Percentiles rank a stretch among this genome's conserved stretches.
These are phyloP conservation scores for Aspergillus bombycis DNA, from an alignment of 2,329 filamentous ascomycete genomes.

Conservation along the genomic window DNA sequence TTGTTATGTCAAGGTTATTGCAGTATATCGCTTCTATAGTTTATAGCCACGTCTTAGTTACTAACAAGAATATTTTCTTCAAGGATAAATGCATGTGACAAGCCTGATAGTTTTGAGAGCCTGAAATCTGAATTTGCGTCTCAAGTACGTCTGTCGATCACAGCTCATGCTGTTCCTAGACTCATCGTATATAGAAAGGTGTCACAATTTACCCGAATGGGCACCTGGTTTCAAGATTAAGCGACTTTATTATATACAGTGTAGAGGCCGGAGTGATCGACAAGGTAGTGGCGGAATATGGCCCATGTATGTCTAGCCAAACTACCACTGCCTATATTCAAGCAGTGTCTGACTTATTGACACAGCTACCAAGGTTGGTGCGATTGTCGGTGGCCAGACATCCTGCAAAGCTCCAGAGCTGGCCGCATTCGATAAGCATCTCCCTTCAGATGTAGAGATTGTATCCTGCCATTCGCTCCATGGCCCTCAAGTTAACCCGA, in stretches of 20 bases:
- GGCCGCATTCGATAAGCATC: slow-evolving; percentile 83
- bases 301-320: slow-evolving; percentile 73
- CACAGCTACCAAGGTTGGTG: slow-evolving; percentile 87
- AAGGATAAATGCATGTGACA: slow-evolving; percentile 95
- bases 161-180: slow-evolving; percentile 38
- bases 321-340: slow-evolving; percentile 7
- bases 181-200: slow-evolving; percentile 66
- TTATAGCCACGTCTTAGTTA: slow-evolving; percentile 16
- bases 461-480: slow-evolving; percentile 96
- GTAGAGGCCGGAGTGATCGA: slow-evolving; percentile 93
- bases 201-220: slow-evolving; percentile 91
- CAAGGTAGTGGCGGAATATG: slow-evolving; percentile 82
- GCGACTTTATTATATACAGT: slow-evolving; percentile 98
- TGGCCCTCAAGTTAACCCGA: slow-evolving; percentile 84
- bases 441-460: slow-evolving; percentile 87
- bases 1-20: slow-evolving; percentile 6
- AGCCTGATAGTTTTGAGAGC: slow-evolving; percentile 81
- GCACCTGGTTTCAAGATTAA: slow-evolving; percentile 90
- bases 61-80: slow-evolving; percentile 35
- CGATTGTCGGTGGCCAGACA: slow-evolving; percentile 95
- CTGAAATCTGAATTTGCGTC: slow-evolving; percentile 80
- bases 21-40: slow-evolving; percentile 7
- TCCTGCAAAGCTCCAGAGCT: slow-evolving; percentile 98
- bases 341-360: slow-evolving; percentile 30
- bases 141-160: slow-evolving; percentile 69